Evolutionary conservation across 192 early-diverging fungal species (phyloP).

Genomic region (Oehlia diaphana): DNA sequence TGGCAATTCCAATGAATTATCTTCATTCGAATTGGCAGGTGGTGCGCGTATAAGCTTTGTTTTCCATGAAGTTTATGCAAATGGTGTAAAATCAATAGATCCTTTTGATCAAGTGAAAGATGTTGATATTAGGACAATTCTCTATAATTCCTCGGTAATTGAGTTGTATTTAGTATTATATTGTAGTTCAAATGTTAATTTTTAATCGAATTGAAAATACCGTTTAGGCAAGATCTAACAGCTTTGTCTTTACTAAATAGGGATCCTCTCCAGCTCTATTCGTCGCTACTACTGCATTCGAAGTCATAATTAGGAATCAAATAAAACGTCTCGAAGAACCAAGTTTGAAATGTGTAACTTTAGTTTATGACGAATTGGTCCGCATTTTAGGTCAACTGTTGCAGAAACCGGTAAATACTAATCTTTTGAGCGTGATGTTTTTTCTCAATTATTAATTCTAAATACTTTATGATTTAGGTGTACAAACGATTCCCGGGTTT

Average conservation of each 20-base stretch:
- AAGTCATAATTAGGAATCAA: conserved; percentile 98
- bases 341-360: conserved; percentile 88
- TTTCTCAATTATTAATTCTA: not conserved
- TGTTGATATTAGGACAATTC: conserved; percentile 95
- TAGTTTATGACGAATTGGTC: conserved; percentile 98
- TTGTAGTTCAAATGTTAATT: not conserved
- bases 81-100: conserved; percentile 92
- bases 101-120: conserved; percentile 99
- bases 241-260: conserved; percentile 28
- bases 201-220: conserved; percentile 6
- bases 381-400: conserved; percentile 92
- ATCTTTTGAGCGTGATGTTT: not conserved
- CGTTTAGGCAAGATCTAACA: not conserved
- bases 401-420: conserved; percentile 70
- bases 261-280: conserved; percentile 97
- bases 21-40: conserved; percentile 92
- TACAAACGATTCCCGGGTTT: conserved; percentile 97
- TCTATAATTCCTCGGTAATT: conserved; percentile 92
- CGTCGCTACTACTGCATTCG: conserved; percentile 97
- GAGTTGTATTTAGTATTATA: not conserved
- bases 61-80: conserved; percentile 95
- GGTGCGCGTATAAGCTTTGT: conserved; percentile 99
- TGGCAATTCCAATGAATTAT: conserved; percentile 94
- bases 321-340: conserved; percentile 98
- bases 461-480: conserved; percentile 40